Evolutionary conservation across 805 yeast genomes (phyloP).

Genomic region (Kodamaea jinghongensis): DNA sequence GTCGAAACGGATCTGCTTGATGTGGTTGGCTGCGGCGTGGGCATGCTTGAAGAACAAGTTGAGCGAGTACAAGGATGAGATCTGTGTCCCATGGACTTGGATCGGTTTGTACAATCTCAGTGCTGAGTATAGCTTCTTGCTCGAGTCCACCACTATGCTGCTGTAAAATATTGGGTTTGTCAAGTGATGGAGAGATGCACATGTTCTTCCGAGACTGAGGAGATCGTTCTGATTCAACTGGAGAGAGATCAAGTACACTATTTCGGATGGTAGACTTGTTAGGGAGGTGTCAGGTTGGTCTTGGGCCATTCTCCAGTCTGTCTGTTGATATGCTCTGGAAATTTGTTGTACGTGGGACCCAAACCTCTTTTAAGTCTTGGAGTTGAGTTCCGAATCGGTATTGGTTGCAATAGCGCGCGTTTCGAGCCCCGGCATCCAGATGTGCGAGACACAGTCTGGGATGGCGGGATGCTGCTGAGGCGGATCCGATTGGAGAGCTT

Average conservation of each 20-base stretch:
- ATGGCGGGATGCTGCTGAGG: too few species aligned
- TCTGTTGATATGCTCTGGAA: too few species aligned
- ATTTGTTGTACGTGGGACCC: too few species aligned
- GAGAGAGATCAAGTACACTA: constrained; percentile 10
- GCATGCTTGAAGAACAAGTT: constrained; percentile 12
- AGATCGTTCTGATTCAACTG: constrained; percentile 13
- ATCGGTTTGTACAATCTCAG: constrained; percentile 2
- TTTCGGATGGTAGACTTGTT: constrained; percentile 10
- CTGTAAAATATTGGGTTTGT: constrained; percentile 9
- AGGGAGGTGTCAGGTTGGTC: too few species aligned
- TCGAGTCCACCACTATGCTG: constrained; percentile 11
- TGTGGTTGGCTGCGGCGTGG: constrained; percentile 2
- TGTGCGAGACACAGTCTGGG: too few species aligned
- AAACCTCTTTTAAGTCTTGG: neutral
- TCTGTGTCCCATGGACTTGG: constrained; percentile 3
- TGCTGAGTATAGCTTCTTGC: constrained; percentile 10
- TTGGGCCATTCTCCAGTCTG: too few species aligned
- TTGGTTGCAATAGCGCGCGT: neutral
- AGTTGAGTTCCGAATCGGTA: neutral
- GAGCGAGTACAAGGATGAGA: constrained; percentile 13
- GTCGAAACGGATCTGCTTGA: constrained; percentile 8
- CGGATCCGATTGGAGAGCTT: too few species aligned
- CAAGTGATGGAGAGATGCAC: constrained; percentile 3
- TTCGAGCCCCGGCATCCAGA: too few species aligned
- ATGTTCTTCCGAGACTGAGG: constrained; percentile 10